Percentiles rank a stretch among this genome's conserved stretches.
phyloP scores from a whole-genome alignment of 768 basidiomycete species.

The Boletus eberwhitei region DNA sequence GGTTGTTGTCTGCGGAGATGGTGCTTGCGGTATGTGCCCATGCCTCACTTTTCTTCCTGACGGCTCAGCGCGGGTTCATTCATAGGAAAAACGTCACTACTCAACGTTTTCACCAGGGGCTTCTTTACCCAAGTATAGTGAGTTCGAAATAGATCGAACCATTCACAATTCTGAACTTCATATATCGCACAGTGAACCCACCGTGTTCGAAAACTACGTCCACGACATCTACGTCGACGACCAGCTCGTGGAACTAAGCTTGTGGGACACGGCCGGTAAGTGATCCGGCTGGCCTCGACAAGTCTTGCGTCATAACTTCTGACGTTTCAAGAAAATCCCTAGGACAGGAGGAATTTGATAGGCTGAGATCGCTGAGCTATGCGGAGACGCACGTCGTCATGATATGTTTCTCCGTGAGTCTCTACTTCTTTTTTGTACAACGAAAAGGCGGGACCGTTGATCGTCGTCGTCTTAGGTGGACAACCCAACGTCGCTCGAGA shows the following conservation, averaged over 20 bases:
- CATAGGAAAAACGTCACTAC: slow-evolving; percentile 75
- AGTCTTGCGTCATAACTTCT: slow-evolving; percentile 21
- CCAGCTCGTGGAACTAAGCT: slow-evolving; percentile 80
- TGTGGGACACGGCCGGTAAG: slow-evolving; percentile 97
- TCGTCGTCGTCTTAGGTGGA: slow-evolving; percentile 57
- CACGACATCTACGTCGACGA: slow-evolving; percentile 87
- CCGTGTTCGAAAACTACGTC: slow-evolving; percentile 97
- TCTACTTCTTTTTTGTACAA: not conserved
- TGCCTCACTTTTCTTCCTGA: slow-evolving; percentile 2
- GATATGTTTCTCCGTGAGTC: slow-evolving; percentile 88
- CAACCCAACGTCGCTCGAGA: slow-evolving; percentile 92
- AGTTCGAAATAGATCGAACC: slow-evolving; percentile 27
- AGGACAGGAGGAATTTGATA: slow-evolving; percentile 97
- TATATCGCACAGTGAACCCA: slow-evolving; percentile 62
- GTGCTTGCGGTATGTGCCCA: slow-evolving; percentile 70
- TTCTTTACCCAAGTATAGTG: slow-evolving; percentile 95
- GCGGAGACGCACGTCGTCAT: slow-evolving; percentile 96
- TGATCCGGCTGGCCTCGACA: not conserved
- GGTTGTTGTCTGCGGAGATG: slow-evolving; percentile 93
- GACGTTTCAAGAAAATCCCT: slow-evolving; percentile 32
- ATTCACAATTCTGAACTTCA: not conserved
- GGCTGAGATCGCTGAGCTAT: slow-evolving; percentile 90
- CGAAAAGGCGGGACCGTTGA: not conserved
- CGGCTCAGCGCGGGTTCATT: slow-evolving; percentile 9
- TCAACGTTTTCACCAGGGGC: slow-evolving; percentile 87